Evolutionary conservation across 148 eudicot species (phyloP), one percentile per base, ranked within the genome.

Genomic region (Talinum fruticosum): DNA sequence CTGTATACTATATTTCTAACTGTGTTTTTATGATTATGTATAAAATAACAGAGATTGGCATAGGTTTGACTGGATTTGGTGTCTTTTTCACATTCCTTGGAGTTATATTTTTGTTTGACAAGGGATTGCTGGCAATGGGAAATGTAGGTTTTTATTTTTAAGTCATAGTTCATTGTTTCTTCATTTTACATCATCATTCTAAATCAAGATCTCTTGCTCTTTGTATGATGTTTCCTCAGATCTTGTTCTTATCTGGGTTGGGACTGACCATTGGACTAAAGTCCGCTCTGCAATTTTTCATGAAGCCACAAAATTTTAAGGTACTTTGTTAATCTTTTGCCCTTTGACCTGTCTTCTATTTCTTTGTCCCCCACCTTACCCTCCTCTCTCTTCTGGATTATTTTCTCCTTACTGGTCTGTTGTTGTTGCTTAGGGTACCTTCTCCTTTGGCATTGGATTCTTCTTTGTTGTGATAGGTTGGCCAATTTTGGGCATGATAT

Each of bases 81-180:
- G 78, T 91, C 47, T 90, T 96, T 72, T 96, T 96, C 91, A 91
- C 97, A n/a, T 84, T 90, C 81, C 78, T 96, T 83, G 99, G 97
- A 59, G 83, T 96, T 72, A 81, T 93, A 59, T 89, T 93, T 84
- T 89, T 96, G 82, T 93, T 96, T 76, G 97, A 93, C 91, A 88
- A 96, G 81, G 99, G 99, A 69, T 82, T 93, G 41, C 87, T 96
- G 75, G 99, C 99, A 66, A 93, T 96, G 90, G 99, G 99, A 87
- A 93, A 96, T 85, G 97, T 93, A 83, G 76, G 95, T 82, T 13
- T 66, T 78, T 24, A 68, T 57, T 35, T 78, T 66, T 44, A 54
- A 7, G 19, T 66, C 24, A 34, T 12, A 45, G 8, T n/a, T 59
- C 38, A 15, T 23, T 24, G 28, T 65, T 79, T 34, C 36, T 24